phyloP scores from a whole-genome alignment of 1,284 basidiomycete species.

The Phylloporus sp. region DNA sequence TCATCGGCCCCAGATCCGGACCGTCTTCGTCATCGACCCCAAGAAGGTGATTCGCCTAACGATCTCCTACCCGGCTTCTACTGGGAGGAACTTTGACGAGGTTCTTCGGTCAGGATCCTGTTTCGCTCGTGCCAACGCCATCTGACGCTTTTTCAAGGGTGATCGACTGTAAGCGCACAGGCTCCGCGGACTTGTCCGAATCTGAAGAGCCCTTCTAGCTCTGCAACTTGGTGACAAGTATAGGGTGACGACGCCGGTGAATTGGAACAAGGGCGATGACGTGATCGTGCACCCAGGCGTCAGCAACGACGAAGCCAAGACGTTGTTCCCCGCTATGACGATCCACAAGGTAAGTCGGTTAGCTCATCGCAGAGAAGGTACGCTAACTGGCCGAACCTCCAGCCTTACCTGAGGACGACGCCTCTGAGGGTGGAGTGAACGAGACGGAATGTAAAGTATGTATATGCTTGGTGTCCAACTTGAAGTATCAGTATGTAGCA shows the following conservation, averaged over 20 bases:
- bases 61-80: slow-evolving; percentile 88
- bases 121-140: neutral
- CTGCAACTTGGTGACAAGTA: slow-evolving; percentile 95
- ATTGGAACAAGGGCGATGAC: slow-evolving; percentile 94
- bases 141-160: slow-evolving; percentile 43
- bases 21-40: slow-evolving; percentile 94
- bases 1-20: slow-evolving; percentile 72
- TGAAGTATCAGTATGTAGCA: neutral
- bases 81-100: slow-evolving; percentile 87
- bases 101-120: slow-evolving; percentile 69
- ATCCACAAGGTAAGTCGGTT: slow-evolving; percentile 62
- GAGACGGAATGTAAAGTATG: neutral
- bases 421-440: slow-evolving; percentile 51
- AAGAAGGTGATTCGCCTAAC: slow-evolving; percentile 91
- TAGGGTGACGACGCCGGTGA: slow-evolving; percentile 84
- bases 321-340: slow-evolving; percentile 77
- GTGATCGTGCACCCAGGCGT: slow-evolving; percentile 96
- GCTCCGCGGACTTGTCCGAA: neutral
- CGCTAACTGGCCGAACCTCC: slow-evolving; percentile 10
- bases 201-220: slow-evolving; percentile 43
- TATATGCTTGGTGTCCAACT: neutral
- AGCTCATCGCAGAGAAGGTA: neutral
- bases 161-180: slow-evolving; percentile 59
- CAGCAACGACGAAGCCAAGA: slow-evolving; percentile 86
- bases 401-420: slow-evolving; percentile 75